Evolutionary conservation across 2,329 filamentous ascomycete species (phyloP), one percentile per base, ranked within the genome.

Genomic region (Pestalotiopsis sp.): DNA sequence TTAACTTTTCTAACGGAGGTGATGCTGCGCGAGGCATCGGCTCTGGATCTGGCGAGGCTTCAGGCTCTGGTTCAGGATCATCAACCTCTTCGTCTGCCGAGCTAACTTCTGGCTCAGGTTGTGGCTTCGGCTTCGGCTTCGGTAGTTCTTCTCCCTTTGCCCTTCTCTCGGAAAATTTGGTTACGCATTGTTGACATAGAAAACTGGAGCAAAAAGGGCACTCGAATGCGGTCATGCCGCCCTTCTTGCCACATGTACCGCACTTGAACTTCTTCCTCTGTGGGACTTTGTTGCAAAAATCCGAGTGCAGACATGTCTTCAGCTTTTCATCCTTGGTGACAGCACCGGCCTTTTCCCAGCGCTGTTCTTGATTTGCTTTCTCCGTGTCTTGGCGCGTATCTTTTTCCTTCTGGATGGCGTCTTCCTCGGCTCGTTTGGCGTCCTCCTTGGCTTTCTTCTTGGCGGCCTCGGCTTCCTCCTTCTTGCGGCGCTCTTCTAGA

Each of bases 191-290:
- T 63, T 74, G 73, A 56, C 75, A 77, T 38, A 77, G 68, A 41
- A 67, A 60, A 13, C 68, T 56, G 0, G 27, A 63, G 57, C 75
- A 76, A 39, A 74, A 58, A 2, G 75, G 75, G 25, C 75, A 77
- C 39, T 73, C 69, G 60, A 76, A 77, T 0, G 72, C 71, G 1
- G 57, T 73, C 17, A 71, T 73, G 57, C 74, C 73, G 23, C 75
- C 61, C 68, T 72, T 75, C 3, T 65, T 69, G 1, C 57, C 23
- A 56, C 74, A 75, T 2, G 69, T 60, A 2, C 61, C 66, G 59
- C 75, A 75, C 67, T 72, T 75, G 70, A 77, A 68, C 68, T 75
- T 75, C 69, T 73, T 70, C 2, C 56, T 52, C 59, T 72, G 72
- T 1, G 52, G 62, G 3, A 68, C 66, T 70, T 75, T 76, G 38